Conservation (phyloP, 2,329 filamentous ascomycete genomes). For the Scleromitrula shiraiana region DNA sequence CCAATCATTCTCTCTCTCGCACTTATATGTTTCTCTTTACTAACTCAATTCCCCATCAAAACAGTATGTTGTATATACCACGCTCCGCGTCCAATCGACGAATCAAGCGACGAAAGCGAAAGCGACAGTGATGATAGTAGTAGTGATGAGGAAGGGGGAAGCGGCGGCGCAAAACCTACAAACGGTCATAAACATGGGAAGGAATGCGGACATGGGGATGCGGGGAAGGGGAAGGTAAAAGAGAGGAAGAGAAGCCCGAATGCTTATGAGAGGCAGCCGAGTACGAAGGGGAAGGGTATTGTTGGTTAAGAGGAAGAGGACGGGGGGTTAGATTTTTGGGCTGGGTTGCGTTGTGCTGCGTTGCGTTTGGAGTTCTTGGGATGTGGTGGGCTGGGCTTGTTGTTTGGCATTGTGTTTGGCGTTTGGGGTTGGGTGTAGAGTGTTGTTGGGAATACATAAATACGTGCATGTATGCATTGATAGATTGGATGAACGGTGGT, state of each 20-base stretch:
- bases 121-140: constrained; percentile 48
- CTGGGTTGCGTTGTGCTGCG: too few relatives aligned
- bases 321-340: too few relatives aligned
- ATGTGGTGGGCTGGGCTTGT: too few relatives aligned
- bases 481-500: too few relatives aligned
- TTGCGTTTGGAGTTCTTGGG: too few relatives aligned
- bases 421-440: too few relatives aligned
- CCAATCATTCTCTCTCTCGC: neutral
- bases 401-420: too few relatives aligned
- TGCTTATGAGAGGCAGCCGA: constrained; percentile 71
- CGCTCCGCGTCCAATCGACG: constrained; percentile 69
- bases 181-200: constrained; percentile 30
- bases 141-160: constrained; percentile 30
- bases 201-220: constrained; percentile 34
- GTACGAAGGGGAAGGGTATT: constrained; percentile 36
- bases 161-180: constrained; percentile 38
- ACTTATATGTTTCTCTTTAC: neutral
- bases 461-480: too few relatives aligned
- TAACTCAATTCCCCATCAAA: too few relatives aligned
- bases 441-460: too few relatives aligned
- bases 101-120: constrained; percentile 65
- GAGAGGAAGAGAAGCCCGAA: constrained; percentile 60
- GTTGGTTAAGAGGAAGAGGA: too few relatives aligned
- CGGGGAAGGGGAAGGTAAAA: constrained; percentile 32
- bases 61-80: constrained; percentile 99